Evolutionary conservation across 768 basidiomycete genomes (phyloP).

Genomic region (Lentinus tigrinus): DNA sequence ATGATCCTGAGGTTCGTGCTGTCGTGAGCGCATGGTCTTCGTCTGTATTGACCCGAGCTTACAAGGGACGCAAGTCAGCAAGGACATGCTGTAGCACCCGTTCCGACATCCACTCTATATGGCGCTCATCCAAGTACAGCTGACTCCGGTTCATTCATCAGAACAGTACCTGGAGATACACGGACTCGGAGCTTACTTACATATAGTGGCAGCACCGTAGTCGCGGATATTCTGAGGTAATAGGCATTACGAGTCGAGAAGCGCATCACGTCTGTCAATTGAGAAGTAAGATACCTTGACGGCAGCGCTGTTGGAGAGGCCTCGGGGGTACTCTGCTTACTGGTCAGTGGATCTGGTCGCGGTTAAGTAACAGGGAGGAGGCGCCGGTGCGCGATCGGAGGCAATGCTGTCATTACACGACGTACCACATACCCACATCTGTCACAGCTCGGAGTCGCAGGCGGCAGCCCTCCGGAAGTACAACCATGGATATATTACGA

Average conservation of each 20-base stretch:
- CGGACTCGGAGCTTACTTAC: conserved; percentile 37
- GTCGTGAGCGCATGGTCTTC: neutral
- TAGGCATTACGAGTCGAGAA: conserved; percentile 76
- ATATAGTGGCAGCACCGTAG: conserved; percentile 76
- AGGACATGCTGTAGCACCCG: conserved; percentile 75
- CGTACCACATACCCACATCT: too few species aligned
- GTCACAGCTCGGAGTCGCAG: too few species aligned
- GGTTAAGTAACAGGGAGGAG: too few species aligned
- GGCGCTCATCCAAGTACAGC: conserved; percentile 87
- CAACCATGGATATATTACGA: too few species aligned
- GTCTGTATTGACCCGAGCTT: conserved; percentile 15
- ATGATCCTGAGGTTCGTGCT: conserved; percentile 47
- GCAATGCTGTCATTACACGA: too few species aligned
- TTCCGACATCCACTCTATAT: conserved; percentile 92
- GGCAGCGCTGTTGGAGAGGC: too few species aligned
- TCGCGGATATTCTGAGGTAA: conserved; percentile 78
- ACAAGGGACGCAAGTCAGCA: conserved; percentile 75
- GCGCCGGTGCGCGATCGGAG: too few species aligned
- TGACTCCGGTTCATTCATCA: conserved; percentile 25
- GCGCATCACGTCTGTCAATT: conserved; percentile 51
- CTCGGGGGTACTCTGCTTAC: too few species aligned
- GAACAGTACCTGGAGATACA: neutral
- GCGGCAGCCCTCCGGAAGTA: too few species aligned
- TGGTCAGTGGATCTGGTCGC: too few species aligned
- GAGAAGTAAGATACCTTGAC: too few species aligned